Conservation (phyloP, 2,329 filamentous ascomycete genomes). For the Xylariaceae sp. region DNA sequence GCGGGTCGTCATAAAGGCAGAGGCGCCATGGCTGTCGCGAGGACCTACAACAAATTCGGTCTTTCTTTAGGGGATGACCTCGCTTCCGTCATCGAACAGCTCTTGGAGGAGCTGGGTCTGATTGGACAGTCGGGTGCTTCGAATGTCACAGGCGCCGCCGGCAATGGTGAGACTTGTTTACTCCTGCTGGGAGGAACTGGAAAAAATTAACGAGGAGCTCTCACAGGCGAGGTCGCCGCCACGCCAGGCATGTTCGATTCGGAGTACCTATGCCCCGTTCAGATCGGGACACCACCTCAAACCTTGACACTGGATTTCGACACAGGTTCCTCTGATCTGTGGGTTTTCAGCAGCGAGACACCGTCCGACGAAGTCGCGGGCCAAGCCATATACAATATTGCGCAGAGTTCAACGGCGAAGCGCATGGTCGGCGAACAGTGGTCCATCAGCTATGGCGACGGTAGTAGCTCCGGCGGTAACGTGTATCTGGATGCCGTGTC, state of each 20-base stretch:
- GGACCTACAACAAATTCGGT: slow-evolving; percentile 38
- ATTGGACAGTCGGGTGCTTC: slow-evolving; percentile 15
- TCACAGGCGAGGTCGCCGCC: slow-evolving; percentile 28
- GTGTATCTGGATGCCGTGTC: slow-evolving; percentile 43
- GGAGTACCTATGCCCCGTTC: slow-evolving; percentile 32
- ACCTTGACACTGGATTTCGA: slow-evolving; percentile 43
- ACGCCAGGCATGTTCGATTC: slow-evolving; percentile 30
- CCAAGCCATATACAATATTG: slow-evolving; percentile 38
- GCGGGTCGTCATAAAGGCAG: slow-evolving; percentile 26
- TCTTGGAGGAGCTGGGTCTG: slow-evolving; percentile 34
- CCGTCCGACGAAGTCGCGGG: slow-evolving; percentile 31
- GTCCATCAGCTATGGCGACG: slow-evolving; percentile 42
- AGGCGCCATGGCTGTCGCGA: slow-evolving; percentile 37
- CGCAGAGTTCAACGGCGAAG: slow-evolving; percentile 36
- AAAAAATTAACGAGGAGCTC: slow-evolving; percentile 8
- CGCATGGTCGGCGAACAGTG: slow-evolving; percentile 36
- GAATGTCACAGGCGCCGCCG: slow-evolving; percentile 2
- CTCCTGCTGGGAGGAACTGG: background rate
- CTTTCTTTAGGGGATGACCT: slow-evolving; percentile 33
- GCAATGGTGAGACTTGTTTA: slow-evolving; percentile 10
- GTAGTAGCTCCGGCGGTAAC: slow-evolving; percentile 37
- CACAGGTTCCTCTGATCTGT: slow-evolving; percentile 44
- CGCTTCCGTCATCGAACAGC: slow-evolving; percentile 29
- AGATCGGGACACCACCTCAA: slow-evolving; percentile 38
- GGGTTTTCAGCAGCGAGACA: slow-evolving; percentile 42